Percentiles rank a stretch among this genome's conserved stretches.
phyloP scores from a whole-genome alignment of 2,329 filamentous ascomycete species.

The Penicillium sp. region DNA sequence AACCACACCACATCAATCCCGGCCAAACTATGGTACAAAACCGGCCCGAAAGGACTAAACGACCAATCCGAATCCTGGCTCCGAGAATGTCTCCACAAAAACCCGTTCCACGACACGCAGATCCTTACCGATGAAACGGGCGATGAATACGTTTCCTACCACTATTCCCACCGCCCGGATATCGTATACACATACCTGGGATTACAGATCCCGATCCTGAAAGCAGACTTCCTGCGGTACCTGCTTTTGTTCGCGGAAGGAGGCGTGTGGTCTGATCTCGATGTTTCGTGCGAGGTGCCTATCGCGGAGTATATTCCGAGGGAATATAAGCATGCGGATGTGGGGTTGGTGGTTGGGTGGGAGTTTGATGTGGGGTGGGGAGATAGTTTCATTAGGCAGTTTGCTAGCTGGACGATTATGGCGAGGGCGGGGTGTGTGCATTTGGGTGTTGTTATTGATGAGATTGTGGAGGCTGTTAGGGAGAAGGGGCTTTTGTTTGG shows the following conservation, averaged over 20 bases:
- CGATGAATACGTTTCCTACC: background rate
- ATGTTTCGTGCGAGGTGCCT: conserved; percentile 7
- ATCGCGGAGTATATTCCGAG: conserved; percentile 2
- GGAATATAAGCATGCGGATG: background rate
- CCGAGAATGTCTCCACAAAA: conserved; percentile 6
- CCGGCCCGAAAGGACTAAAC: conserved; percentile 2
- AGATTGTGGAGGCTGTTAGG: conserved; percentile 7
- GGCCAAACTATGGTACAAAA: conserved; percentile 8
- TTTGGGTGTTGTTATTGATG: conserved; percentile 9
- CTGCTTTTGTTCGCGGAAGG: conserved; percentile 2
- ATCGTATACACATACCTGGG: conserved; percentile 3
- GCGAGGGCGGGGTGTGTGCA: conserved; percentile 3
- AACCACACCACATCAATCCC: background rate
- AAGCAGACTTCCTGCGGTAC: conserved; percentile 7
- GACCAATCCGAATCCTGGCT: conserved; percentile 2
- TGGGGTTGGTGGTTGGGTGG: conserved; percentile 6
- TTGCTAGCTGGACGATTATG: conserved; percentile 13
- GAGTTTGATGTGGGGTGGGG: conserved; percentile 9
- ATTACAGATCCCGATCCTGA: conserved; percentile 2
- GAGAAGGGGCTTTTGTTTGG: background rate
- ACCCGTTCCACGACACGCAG: conserved; percentile 1
- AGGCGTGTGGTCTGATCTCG: conserved; percentile 4
- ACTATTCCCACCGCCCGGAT: conserved; percentile 1
- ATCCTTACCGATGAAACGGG: conserved; percentile 5
- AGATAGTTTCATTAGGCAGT: conserved; percentile 1